Evolutionary conservation across 169 alveolate species (phyloP).

Genomic region (Sarcocystis neurona): DNA sequence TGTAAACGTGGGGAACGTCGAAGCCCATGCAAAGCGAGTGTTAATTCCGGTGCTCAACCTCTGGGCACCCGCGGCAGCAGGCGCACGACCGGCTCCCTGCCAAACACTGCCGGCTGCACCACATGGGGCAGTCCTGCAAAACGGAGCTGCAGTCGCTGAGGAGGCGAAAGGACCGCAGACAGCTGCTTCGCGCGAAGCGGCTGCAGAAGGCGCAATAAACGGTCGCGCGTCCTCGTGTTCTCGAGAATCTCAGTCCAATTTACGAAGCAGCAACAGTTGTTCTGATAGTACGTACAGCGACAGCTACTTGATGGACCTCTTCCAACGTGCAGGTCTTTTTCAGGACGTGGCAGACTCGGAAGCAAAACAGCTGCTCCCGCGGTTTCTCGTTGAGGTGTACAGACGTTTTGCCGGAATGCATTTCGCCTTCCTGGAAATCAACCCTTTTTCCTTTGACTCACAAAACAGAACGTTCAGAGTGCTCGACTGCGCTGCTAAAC

Average conservation of each 20-base stretch:
- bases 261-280: no score
- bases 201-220: not conserved
- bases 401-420: slow-evolving; percentile 54
- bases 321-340: no score
- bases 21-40: slow-evolving; percentile 61
- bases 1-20: slow-evolving; percentile 67
- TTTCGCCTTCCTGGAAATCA: slow-evolving; percentile 69
- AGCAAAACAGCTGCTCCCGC: slow-evolving; percentile 25
- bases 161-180: not conserved
- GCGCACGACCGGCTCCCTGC: no score
- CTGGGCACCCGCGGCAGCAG: no score
- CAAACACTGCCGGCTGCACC: no score
- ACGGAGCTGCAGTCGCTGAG: no score
- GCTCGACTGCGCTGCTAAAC: slow-evolving; percentile 69
- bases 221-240: no score
- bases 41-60: slow-evolving; percentile 8
- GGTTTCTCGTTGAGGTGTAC: slow-evolving; percentile 32
- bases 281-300: no score
- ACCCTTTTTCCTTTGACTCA: slow-evolving; percentile 47
- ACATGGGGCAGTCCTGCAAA: no score
- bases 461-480: slow-evolving; percentile 25
- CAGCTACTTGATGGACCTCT: no score
- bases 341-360: not conserved
- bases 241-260: no score
- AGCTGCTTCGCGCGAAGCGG: slow-evolving; percentile 24